phyloP scores from a whole-genome alignment of 768 basidiomycete species.

The Epithele typhae region DNA sequence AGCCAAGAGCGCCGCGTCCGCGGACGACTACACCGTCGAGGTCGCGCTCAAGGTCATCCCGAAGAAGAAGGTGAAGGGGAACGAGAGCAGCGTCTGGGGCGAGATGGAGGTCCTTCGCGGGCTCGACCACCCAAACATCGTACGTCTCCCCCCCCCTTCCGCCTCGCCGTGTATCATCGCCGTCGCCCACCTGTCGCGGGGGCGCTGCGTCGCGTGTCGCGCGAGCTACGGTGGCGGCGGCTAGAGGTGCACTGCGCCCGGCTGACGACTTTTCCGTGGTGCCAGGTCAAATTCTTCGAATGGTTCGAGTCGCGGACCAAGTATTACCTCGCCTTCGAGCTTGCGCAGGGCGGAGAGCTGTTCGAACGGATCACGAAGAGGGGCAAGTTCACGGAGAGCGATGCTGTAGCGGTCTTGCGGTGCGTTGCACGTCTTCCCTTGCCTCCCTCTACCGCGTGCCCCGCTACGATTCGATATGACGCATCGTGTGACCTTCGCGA shows the following conservation, averaged over 20 bases:
- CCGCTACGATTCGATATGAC: too few relatives aligned
- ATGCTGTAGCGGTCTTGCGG: constrained; percentile 77
- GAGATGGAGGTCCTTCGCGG: constrained; percentile 94
- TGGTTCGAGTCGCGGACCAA: constrained; percentile 94
- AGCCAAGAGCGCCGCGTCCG: constrained; percentile 5
- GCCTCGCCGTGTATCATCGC: neutral
- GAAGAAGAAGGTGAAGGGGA: constrained; percentile 94
- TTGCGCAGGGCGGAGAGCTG: constrained; percentile 91
- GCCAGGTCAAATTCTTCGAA: constrained; percentile 93
- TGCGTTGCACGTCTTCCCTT: constrained; percentile 31
- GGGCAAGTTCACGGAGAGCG: constrained; percentile 92
- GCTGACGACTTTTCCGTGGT: too few relatives aligned
- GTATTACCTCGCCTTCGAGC: constrained; percentile 94
- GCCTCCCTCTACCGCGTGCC: neutral
- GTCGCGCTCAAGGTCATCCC: constrained; percentile 89
- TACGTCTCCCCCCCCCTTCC: constrained; percentile 32
- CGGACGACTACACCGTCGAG: constrained; percentile 44
- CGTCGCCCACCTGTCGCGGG: too few relatives aligned
- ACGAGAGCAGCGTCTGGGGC: constrained; percentile 82
- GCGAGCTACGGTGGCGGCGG: too few relatives aligned
- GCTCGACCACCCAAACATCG: constrained; percentile 88
- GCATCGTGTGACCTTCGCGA: too few relatives aligned
- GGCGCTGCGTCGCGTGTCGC: too few relatives aligned
- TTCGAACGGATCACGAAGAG: constrained; percentile 82
- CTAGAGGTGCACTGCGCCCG: too few relatives aligned